Evolutionary conservation across 805 yeast species (phyloP), one percentile per base, ranked within the genome.

Genomic region (Cyberlindnera maclurae): DNA sequence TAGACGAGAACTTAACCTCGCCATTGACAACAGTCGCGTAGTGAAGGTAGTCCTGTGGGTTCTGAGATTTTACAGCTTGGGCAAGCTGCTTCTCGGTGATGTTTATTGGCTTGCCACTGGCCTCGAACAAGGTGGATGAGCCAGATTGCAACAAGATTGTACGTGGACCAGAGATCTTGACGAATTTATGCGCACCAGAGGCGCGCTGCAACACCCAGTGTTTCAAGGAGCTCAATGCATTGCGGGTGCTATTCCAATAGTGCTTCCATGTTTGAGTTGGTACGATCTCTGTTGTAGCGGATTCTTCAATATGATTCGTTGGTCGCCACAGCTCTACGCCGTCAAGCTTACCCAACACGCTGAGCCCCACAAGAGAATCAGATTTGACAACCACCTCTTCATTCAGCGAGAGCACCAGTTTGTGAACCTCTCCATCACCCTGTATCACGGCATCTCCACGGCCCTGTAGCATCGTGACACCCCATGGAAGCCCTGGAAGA

Each of bases 381-480:
- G 59, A 65, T 42, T 65, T 70, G 17, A 78, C 64, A 24, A 73
- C 55, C 5, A 75, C 55, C 31, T 70, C 71, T 45, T 78, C 83
- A 16, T 55, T 67, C 13, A 60, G 66, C 3, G 49, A 59, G 17
- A 78, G 53, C 26, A 60, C 60, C 12, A 76, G 57, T 42, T 65
- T 68, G 52, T 74, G 75, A 16, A 78, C 55, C 11, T 73, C 64
- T 0, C 84, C 83, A 17, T 63, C 59, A 1, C 82, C 83, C 12
- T 66, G 71, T 12, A 79, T 45, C 1, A 77, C 76, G 3, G 65
- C 65, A 36, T 65, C 69, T 0, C 85, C 85, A 42, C 84, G 63
- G 1, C 85, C 84, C 18, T 71, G 66, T 5, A 76, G 45, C 28
- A 73, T 58, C 0, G 68, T 60, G 49, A 68, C 77, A 0, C 78